These are phyloP conservation scores for Datisca glomerata DNA, from an alignment of 306 rosid genomes.

Conservation along the genomic window DNA sequence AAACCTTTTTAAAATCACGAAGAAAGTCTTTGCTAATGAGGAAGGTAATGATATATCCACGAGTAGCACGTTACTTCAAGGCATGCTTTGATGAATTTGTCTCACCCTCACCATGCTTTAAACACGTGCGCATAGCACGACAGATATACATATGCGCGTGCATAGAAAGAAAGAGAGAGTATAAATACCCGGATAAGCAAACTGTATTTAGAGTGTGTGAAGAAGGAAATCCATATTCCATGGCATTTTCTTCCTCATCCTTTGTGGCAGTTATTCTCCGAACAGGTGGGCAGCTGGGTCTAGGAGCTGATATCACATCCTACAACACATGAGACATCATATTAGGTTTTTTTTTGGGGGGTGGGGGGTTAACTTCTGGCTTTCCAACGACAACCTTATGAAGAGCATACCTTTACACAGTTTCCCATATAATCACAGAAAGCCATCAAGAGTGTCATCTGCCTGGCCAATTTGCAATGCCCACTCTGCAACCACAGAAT, in stretches of 20 bases:
- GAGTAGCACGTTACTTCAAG: no score
- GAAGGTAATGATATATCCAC: no score
- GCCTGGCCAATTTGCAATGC: constrained; percentile 92
- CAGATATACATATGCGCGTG: no score
- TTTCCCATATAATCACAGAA: constrained; percentile 85
- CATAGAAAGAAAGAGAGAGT: constrained; percentile 6
- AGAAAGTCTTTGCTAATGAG: no score
- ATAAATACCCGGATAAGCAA: constrained; percentile 79
- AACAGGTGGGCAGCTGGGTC: constrained; percentile 88
- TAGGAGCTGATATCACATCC: constrained; percentile 93
- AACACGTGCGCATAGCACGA: no score
- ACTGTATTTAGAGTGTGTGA: constrained; percentile 93
- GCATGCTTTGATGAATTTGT: no score
- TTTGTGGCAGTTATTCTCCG: constrained; percentile 78
- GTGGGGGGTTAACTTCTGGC: no score
- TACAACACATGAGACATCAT: constrained; percentile 17
- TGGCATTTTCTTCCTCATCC: constrained; percentile 87
- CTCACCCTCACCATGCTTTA: no score
- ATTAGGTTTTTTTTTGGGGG: no score
- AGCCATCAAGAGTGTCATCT: constrained; percentile 92
- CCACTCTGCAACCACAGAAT: constrained; percentile 54
- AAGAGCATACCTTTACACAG: constrained; percentile 54
- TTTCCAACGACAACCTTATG: not conserved
- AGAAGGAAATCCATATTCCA: constrained; percentile 96
- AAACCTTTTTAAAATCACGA: no score